phyloP scores from a whole-genome alignment of 768 basidiomycete species.

The Terana coerulea region DNA sequence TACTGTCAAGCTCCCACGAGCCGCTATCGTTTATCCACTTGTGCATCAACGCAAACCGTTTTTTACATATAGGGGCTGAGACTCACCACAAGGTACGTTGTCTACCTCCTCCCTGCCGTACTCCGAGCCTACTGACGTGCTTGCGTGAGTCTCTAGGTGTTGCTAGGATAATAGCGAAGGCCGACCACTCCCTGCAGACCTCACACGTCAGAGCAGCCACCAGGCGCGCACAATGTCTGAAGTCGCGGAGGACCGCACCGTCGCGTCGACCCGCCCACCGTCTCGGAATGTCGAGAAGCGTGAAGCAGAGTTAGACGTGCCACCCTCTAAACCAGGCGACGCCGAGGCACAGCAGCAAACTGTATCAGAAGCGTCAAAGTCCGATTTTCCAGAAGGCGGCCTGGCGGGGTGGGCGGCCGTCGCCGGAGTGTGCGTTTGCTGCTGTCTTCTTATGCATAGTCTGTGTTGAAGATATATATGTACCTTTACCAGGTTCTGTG shows the following conservation, averaged over 20 bases:
- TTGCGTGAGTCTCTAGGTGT: no score
- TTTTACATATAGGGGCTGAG: no score
- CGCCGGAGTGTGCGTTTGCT: slow-evolving; percentile 14
- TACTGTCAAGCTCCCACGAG: no score
- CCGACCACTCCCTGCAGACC: no score
- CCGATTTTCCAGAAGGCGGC: slow-evolving; percentile 23
- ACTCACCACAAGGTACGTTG: no score
- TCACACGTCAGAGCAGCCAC: no score
- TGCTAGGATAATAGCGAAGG: no score
- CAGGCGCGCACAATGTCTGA: background rate
- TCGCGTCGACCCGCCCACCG: background rate
- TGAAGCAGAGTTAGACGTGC: background rate
- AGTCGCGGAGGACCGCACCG: slow-evolving; percentile 5
- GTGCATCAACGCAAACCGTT: no score
- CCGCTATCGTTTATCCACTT: no score
- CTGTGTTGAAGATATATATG: background rate
- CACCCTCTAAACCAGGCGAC: background rate
- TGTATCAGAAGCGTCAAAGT: background rate
- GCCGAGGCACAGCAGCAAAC: background rate
- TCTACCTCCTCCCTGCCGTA: no score
- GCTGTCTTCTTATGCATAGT: background rate
- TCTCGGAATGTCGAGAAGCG: background rate
- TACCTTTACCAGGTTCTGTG: slow-evolving; percentile 24
- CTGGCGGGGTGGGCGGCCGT: slow-evolving; percentile 19
- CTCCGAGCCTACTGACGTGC: no score